Evolutionary conservation across 768 basidiomycete genomes (phyloP), one percentile per base, ranked within the genome.

Genomic region (Nevesoporus exiguus): DNA sequence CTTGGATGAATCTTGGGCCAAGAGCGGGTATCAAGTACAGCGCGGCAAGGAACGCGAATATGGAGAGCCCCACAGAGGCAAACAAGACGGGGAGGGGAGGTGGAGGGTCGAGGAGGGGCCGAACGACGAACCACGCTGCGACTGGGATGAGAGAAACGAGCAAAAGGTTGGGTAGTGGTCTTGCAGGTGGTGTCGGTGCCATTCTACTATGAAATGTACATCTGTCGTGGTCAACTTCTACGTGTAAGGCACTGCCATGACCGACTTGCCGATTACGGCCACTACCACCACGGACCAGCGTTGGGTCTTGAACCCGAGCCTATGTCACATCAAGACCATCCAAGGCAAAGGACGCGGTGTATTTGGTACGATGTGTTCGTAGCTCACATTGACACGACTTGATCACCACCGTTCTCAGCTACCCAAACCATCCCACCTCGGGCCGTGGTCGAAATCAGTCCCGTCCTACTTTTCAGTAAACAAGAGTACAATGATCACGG

Each of bases 21-120:
- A 99, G 79, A 0, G 82, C 79, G n/a, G 95, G 96, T 29, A 98
- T 79, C 40, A 93, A 79, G 63, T 85, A 83, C 13, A 91, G 65
- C 1, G 90, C 85, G 2, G 83, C 81, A 11, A 92, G 65, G 52
- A 96, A 86, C 0, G 94, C 92, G 57, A 93, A 77, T 45, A 96
- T 70, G 2, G 91, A 86, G 71, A 96, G 86, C 0, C 95, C 94
- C 46, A 93, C 60, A 14, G 87, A 90, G 1, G 83, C 83, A 64
- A 90, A 86, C 21, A 98, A 73, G 0, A 83, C 83, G 2, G 88
- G 88, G 13, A 92, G 73, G 2, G 82, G 77, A 1, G 88, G 88
- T 0, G 78, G 64, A 0, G 88, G 88, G 54, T 85, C 82, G 7
- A 91, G 71, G 4, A 91, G 75, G 0, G 90, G 88, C 25, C 90